A percentile compares a stretch with the other conserved stretches of the same genome.
phyloP scores from a whole-genome alignment of 176 grass and related monocot genomes.

The Puccinellia tenuiflora region DNA sequence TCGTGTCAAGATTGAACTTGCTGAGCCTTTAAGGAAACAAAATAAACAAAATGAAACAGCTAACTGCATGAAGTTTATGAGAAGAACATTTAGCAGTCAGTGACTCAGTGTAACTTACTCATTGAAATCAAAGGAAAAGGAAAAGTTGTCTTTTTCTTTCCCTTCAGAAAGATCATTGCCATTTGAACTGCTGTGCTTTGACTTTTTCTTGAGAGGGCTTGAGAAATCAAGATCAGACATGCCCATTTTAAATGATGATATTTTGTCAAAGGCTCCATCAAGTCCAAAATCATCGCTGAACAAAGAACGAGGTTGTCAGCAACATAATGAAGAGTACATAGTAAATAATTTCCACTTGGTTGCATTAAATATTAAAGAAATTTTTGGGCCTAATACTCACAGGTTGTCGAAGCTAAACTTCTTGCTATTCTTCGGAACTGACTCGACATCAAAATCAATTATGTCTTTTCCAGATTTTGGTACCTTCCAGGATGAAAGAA shows the following conservation, averaged over 20 bases:
- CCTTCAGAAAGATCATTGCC: conserved; percentile 41
- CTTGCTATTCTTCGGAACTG: conserved; percentile 58
- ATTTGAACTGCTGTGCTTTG: conserved; percentile 44
- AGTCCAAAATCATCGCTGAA: conserved; percentile 89
- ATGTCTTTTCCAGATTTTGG: conserved; percentile 50
- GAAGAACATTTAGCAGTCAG: background rate
- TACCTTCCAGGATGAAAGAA: conserved; percentile 79
- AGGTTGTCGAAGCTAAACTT: conserved; percentile 79
- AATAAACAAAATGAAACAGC: conserved; percentile 26
- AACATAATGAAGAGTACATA: background rate
- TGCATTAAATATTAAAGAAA: conserved; percentile 13
- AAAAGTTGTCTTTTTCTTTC: conserved; percentile 56
- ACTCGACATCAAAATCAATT: conserved; percentile 65
- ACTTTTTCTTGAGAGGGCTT: conserved; percentile 66
- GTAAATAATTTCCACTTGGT: background rate
- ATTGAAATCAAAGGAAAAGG: conserved; percentile 86
- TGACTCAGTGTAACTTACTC: conserved; percentile 64
- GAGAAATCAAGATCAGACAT: conserved; percentile 90
- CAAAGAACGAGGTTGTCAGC: conserved; percentile 25
- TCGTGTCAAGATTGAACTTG: conserved; percentile 67
- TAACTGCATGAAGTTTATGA: conserved; percentile 12
- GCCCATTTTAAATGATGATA: conserved; percentile 78
- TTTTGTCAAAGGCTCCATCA: conserved; percentile 80
- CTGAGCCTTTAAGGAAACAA: conserved; percentile 56
- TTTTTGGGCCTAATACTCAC: conserved; percentile 45